A percentile compares a stretch with the other conserved stretches of the same genome.
Conservation (phyloP, 2,329 filamentous ascomycete genomes). For the Aspergillus caelatus region DNA sequence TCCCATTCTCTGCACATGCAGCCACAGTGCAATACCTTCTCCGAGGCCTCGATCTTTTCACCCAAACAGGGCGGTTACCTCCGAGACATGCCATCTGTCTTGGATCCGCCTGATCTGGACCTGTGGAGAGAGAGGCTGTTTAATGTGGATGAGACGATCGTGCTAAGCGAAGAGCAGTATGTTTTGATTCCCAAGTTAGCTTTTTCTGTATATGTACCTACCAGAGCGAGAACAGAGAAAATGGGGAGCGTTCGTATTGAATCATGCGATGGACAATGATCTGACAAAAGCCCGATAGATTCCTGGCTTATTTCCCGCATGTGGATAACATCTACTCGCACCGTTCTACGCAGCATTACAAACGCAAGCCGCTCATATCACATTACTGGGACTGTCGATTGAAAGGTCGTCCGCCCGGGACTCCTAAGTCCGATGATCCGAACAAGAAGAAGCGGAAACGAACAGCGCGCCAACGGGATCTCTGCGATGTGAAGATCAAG, state of each 20-base stretch:
- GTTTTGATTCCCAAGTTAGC: constrained; percentile 22
- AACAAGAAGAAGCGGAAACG: constrained; percentile 82
- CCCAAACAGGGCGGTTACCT: constrained; percentile 27
- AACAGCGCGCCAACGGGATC: constrained; percentile 70
- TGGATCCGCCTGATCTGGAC: constrained; percentile 68
- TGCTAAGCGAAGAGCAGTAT: constrained; percentile 74
- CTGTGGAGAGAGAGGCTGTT: constrained; percentile 74
- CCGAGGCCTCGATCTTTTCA: constrained; percentile 25
- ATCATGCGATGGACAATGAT: background rate
- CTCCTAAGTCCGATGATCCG: constrained; percentile 76
- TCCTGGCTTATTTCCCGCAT: constrained; percentile 79
- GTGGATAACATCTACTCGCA: constrained; percentile 85
- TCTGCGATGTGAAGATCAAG: constrained; percentile 88
- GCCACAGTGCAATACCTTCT: constrained; percentile 16
- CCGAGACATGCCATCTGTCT: constrained; percentile 56
- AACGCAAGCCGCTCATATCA: constrained; percentile 78
- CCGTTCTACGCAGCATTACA: constrained; percentile 78
- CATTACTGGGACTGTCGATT: constrained; percentile 85
- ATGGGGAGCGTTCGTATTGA: background rate
- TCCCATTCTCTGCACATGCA: constrained; percentile 23
- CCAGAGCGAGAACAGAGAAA: background rate
- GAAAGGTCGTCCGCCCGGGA: constrained; percentile 77
- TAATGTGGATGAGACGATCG: constrained; percentile 72
- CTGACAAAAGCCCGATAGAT: constrained; percentile 50
- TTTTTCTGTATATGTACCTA: background rate